Percentiles rank a stretch among this genome's conserved stretches.
These are phyloP conservation scores for Podosphaera leucotricha DNA, from an alignment of 2,329 filamentous ascomycete species.

Conservation along the genomic window DNA sequence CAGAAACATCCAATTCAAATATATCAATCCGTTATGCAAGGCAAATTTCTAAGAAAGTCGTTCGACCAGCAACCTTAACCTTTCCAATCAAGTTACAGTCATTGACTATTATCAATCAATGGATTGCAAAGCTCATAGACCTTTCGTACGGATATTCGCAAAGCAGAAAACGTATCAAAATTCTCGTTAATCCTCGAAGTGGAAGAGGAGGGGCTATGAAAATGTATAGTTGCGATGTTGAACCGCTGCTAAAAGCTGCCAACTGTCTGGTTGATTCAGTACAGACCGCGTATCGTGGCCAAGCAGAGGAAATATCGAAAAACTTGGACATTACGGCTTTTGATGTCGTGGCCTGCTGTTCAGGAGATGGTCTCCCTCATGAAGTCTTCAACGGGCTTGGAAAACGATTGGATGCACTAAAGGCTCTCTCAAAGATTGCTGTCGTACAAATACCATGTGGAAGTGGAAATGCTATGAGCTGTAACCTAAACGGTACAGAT, in stretches of 20 bases:
- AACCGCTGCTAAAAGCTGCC: conserved; percentile 65
- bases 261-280: conserved; percentile 53
- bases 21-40: conserved; percentile 53
- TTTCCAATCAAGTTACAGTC: conserved; percentile 26
- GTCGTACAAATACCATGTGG: conserved; percentile 79
- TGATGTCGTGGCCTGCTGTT: conserved; percentile 73
- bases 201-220: conserved; percentile 57
- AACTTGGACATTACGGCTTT: conserved; percentile 55
- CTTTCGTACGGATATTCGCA: conserved; percentile 48
- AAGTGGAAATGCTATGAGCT: conserved; percentile 80
- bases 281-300: conserved; percentile 45
- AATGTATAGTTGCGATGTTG: conserved; percentile 50
- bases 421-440: conserved; percentile 53
- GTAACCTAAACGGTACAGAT: conserved; percentile 67
- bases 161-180: conserved; percentile 54
- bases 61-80: conserved; percentile 35
- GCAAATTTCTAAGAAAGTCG: conserved; percentile 30
- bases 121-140: conserved; percentile 40
- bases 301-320: conserved; percentile 56
- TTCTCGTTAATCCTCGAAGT: conserved; percentile 77
- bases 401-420: conserved; percentile 47
- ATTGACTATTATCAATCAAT: conserved; percentile 19
- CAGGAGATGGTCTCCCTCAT: conserved; percentile 74
- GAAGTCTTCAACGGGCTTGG: conserved; percentile 89
- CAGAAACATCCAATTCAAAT: conserved; percentile 33